phyloP scores from a whole-genome alignment of 352 stramenopile genomes.

The Phytophthora multivora region DNA sequence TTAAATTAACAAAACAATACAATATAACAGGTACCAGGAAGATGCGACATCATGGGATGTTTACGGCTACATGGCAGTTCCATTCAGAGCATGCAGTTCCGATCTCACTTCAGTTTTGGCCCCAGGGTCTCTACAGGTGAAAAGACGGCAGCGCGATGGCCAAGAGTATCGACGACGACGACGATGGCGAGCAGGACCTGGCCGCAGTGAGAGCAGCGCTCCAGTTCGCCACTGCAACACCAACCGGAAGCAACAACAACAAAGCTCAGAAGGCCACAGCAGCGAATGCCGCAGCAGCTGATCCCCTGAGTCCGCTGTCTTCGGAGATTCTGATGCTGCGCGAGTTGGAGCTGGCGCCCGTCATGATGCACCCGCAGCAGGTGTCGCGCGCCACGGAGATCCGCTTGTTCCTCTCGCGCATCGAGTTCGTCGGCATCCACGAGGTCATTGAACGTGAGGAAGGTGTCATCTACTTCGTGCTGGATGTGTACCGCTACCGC shows the following conservation, averaged over 20 bases:
- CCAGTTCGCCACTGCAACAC: not conserved
- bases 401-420: conserved; percentile 56
- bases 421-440: conserved; percentile 65
- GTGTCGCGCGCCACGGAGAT: conserved; percentile 62
- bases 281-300: not conserved
- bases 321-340: conserved; percentile 32
- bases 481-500: conserved; percentile 64
- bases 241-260: not conserved
- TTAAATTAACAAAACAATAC: not conserved
- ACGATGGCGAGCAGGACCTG: conserved; percentile 15
- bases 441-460: conserved; percentile 55
- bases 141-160: conserved; percentile 8
- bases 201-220: not conserved
- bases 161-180: conserved; percentile 12
- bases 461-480: conserved; percentile 55
- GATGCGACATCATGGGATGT: not conserved
- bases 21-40: not conserved
- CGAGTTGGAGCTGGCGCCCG: conserved; percentile 49
- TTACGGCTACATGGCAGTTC: conserved; percentile 12
- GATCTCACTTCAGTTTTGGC: conserved; percentile 31
- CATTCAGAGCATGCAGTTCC: conserved; percentile 10
- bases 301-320: conserved; percentile 22
- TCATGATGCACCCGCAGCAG: conserved; percentile 51
- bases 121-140: not conserved
- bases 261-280: conserved; percentile 8